These are phyloP conservation scores for Suillus placidus DNA, from an alignment of 768 basidiomycete species.

Conservation along the genomic window DNA sequence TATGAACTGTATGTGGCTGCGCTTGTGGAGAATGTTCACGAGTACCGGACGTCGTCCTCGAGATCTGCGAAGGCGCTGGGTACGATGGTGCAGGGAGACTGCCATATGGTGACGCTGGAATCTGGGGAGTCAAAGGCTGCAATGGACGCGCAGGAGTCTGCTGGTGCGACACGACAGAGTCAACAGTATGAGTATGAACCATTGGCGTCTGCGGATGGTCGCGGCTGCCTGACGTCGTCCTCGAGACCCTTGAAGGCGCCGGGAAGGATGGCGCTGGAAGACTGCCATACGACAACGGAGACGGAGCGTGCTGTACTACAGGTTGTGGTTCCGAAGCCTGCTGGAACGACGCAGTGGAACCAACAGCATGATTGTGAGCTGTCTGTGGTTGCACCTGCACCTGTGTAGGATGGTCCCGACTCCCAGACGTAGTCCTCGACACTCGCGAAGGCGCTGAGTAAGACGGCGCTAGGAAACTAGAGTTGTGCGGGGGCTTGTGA, in stretches of 20 bases:
- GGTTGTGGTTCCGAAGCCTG: not conserved
- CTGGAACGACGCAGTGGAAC: constrained; percentile 18
- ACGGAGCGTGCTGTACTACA: not conserved
- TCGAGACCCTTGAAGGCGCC: constrained; percentile 26
- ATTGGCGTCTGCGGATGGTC: constrained; percentile 23
- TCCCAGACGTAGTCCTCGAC: constrained; percentile 27
- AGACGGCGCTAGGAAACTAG: constrained; percentile 28
- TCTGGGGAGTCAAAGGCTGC: not conserved
- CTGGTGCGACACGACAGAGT: constrained; percentile 18
- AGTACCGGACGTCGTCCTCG: constrained; percentile 27
- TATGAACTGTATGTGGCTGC: constrained; percentile 12
- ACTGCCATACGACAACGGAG: not conserved
- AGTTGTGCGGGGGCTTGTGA: constrained; percentile 22
- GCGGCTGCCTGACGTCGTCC: constrained; percentile 24
- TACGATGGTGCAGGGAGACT: not conserved
- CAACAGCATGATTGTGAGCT: constrained; percentile 10
- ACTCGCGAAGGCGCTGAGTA: constrained; percentile 29
- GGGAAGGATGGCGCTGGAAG: constrained; percentile 32
- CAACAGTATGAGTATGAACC: constrained; percentile 10
- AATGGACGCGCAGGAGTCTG: not conserved
- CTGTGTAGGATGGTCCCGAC: constrained; percentile 25
- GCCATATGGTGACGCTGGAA: not conserved
- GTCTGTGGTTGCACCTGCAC: constrained; percentile 11
- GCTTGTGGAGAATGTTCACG: constrained; percentile 24
- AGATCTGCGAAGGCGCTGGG: constrained; percentile 11